Percentiles rank a stretch among this genome's conserved stretches.
phyloP scores from a whole-genome alignment of 805 yeast species.

The Komagataella ulmi region DNA sequence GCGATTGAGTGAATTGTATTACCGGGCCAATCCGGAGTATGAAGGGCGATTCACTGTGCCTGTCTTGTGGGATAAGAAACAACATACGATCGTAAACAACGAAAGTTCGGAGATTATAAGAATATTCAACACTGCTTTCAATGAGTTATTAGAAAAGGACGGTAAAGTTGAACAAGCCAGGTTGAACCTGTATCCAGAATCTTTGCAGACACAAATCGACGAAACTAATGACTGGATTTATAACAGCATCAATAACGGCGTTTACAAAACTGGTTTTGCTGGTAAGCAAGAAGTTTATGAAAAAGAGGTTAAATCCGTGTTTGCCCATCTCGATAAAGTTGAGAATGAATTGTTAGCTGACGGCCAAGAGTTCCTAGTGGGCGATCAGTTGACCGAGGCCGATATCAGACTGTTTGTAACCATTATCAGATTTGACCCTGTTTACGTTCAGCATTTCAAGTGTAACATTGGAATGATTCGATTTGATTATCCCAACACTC shows the following conservation, averaged over 20 bases:
- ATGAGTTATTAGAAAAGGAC: constrained; percentile 20
- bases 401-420: constrained; percentile 84
- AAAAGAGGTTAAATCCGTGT: constrained; percentile 46
- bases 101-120: constrained; percentile 86
- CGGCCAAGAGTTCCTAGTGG: constrained; percentile 32
- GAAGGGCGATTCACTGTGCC: constrained; percentile 86
- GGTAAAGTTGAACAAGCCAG: neutral
- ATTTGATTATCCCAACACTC: constrained; percentile 60
- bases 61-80: constrained; percentile 80
- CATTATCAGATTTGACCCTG: constrained; percentile 82
- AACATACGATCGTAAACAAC: constrained; percentile 75
- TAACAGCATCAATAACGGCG: constrained; percentile 82
- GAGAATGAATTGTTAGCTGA: constrained; percentile 38
- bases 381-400: constrained; percentile 71
- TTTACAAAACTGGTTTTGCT: constrained; percentile 87
- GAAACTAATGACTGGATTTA: constrained; percentile 74
- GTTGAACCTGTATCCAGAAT: constrained; percentile 46
- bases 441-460: constrained; percentile 91
- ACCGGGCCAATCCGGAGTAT: constrained; percentile 62
- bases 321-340: constrained; percentile 54
- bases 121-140: constrained; percentile 67
- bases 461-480: constrained; percentile 79
- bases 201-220: constrained; percentile 46
- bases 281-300: constrained; percentile 75
- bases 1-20: constrained; percentile 60